Evolutionary conservation across 2,329 filamentous ascomycete genomes (phyloP).

Genomic region (Hortaea sp.): DNA sequence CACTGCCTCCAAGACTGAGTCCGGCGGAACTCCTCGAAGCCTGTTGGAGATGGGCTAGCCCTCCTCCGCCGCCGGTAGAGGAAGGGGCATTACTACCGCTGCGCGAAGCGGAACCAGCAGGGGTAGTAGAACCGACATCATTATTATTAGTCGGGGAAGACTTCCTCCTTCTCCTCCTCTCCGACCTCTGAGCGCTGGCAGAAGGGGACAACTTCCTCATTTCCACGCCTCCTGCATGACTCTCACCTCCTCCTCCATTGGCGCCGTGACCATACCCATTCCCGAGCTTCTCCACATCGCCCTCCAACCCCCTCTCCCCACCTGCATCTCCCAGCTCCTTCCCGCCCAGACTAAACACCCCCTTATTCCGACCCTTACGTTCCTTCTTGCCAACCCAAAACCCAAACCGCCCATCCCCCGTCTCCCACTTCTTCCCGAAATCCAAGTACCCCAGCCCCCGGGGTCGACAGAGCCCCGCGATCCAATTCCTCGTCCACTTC

Average conservation of each 20-base stretch:
- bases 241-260: background rate
- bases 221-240: too few relatives aligned
- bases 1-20: too few relatives aligned
- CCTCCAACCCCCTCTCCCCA: conserved; percentile 1
- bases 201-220: too few relatives aligned
- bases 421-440: conserved; percentile 67
- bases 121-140: too few relatives aligned
- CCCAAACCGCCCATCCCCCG: conserved; percentile 79
- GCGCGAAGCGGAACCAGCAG: too few relatives aligned
- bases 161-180: too few relatives aligned
- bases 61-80: too few relatives aligned
- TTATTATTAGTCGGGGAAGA: too few relatives aligned
- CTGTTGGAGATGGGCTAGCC: too few relatives aligned
- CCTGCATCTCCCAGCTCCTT: conserved; percentile 1
- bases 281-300: conserved; percentile 6
- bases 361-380: conserved; percentile 41
- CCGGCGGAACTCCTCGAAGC: too few relatives aligned
- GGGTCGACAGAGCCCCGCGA: conserved; percentile 71
- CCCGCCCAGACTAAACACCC: conserved; percentile 25
- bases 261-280: background rate
- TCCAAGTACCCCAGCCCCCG: conserved; percentile 78
- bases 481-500: conserved; percentile 61
- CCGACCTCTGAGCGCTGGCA: too few relatives aligned
- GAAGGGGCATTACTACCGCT: too few relatives aligned
- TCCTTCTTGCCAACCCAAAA: conserved; percentile 34